Evolutionary conservation across 2,329 filamentous ascomycete genomes (phyloP), one percentile per base, ranked within the genome.

Genomic region (Rutstroemia sp.): DNA sequence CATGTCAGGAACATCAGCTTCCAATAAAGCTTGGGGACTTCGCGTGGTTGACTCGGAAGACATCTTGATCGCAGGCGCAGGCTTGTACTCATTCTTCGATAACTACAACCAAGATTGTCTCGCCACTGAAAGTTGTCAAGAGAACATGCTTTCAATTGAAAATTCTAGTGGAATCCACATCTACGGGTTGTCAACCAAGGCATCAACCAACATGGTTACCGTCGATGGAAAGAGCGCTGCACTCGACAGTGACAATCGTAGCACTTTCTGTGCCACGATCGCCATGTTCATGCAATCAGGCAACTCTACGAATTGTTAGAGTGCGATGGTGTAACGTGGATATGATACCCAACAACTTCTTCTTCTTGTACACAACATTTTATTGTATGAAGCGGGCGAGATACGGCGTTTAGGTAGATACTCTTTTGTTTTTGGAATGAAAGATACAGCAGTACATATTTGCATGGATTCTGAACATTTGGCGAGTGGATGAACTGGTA

Each of bases 1-100:
- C 64, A 96, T 94, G 69, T 73, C 67, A 17, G 65, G 73, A 2
- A 74, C 75, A 48, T 34, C 60, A 8, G 48, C 44, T 8, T 57
- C 50, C 70, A 82, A 82, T 59, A 89, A 91, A 68, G 81, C 89
- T 1, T 90, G 86, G 86, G 89, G 88, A 64, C 76, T 94, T 47
- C 85, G 88, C 23, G 76, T 90, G 42, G 73, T 82, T 55, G 79
- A 86, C 70, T 89, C 86, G 2, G 77, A 76, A 9, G 80, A 89
- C 59, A 69, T 91, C 17, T 82, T 80, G 67, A 73, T 91, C 65
- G 89, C 85, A 67, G 88, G 88, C 47, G 86, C 81, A 5, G 88
- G 88, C 25, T 73, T 92, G 58, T 92, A 92, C 78, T 86, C 80
- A 62, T 92, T 92, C 80, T 92, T 90, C 67, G 81, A 92, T 70